Percentiles rank a stretch among this genome's conserved stretches.
These are phyloP conservation scores for Syzygium oleosum DNA, from an alignment of 345 rosid species.

Conservation along the genomic window DNA sequence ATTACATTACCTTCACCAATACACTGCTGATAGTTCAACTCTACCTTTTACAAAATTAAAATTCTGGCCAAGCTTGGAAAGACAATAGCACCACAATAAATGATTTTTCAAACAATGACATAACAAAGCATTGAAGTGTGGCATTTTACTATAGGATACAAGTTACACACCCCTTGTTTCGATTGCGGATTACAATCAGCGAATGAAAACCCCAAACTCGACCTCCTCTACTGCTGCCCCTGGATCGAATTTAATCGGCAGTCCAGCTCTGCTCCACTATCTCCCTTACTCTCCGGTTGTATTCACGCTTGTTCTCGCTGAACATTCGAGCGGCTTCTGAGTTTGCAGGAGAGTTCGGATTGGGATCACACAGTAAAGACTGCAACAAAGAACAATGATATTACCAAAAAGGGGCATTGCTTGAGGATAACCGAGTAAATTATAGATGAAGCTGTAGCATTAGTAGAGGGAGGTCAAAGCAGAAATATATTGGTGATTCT, in stretches of 20 bases:
- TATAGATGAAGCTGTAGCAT: not conserved
- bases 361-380: slow-evolving; percentile 75
- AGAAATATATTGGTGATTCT: not conserved
- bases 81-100: not conserved
- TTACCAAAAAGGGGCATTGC: not conserved
- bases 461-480: not conserved
- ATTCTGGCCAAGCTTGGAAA: not conserved
- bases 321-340: slow-evolving; percentile 76
- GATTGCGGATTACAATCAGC: not conserved
- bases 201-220: not conserved
- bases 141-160: not conserved
- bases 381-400: slow-evolving; percentile 3
- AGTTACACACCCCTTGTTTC: not conserved
- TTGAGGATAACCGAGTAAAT: not conserved
- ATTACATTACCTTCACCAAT: not conserved
- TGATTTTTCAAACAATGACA: not conserved
- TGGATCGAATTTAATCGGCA: slow-evolving; percentile 22
- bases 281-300: slow-evolving; percentile 56
- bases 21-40: not conserved
- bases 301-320: slow-evolving; percentile 66
- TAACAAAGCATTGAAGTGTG: not conserved
- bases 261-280: slow-evolving; percentile 77
- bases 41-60: not conserved
- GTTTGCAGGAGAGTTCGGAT: slow-evolving; percentile 75
- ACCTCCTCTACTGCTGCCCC: not conserved